Base-by-base conservation (phyloP, 179 eudicot genomes). In the Carnegiea gigantea region DNA sequence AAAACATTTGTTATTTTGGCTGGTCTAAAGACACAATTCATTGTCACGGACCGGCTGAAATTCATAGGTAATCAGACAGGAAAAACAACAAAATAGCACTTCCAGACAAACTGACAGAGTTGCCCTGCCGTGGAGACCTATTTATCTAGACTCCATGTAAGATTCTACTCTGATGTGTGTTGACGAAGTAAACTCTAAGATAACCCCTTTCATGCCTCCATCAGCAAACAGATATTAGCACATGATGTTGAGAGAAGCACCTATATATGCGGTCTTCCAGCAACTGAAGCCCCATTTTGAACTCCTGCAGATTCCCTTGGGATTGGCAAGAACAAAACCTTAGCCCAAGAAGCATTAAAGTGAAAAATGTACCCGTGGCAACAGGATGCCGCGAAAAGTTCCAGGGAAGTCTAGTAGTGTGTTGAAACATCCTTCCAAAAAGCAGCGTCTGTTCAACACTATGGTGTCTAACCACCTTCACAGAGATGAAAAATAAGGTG, bases 331-430 rank as follows among this genome's bases (percentile, higher is more conserved):
- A 91, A 76, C 98, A 93, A 59, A 89, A 91, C 88, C 95, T 93
- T 24, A 97, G 91, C 79, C 99, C 99, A 79, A 95, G 93, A 64
- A 93, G 97, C 99, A 97, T 95, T 49, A 93, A 70, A 67, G 98
- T 95, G 86, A 97, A 97, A 90, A 97, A 97, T 79, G 98, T 93
- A 79, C 99, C 98, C 70, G 92, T 88, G 73, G 98, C 99, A 80
- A 91, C 98, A 76, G 99, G 98, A 86, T 97, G 99, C 76, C 81
- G 87, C 78, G 99, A 92, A 85, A 97, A 97, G 75, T 86, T 90
- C 94, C 93, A 92, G 53, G 97, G 95, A 28, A 88, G 84, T 88
- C 90, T 92, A 77, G 98, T 95, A 64, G 95, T 93, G 79, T 95
- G 98, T 86, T 94, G 99, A 85, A 97, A 87, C 97, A 97, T 86